Evolutionary conservation across 2,329 filamentous ascomycete genomes (phyloP), one percentile per base, ranked within the genome.

Genomic region (Aspergillus arachidicola): DNA sequence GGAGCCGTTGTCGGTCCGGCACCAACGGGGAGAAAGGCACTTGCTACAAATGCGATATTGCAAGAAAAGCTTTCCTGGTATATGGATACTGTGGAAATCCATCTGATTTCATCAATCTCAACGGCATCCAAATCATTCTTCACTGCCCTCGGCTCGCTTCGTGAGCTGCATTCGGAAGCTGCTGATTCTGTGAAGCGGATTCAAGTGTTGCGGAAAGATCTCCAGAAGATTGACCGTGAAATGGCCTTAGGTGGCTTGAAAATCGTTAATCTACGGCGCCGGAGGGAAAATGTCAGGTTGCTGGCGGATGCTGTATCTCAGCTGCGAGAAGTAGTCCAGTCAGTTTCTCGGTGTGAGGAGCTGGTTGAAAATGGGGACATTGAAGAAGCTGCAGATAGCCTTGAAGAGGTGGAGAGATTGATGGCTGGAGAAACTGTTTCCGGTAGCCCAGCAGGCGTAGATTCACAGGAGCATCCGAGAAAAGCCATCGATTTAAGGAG

Each of bases 11-110:
- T 85, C 26, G 84, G 85, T 12, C 89, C 91, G 9, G 75, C 81
- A 50, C 76, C 79, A 21, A 78, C 80, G 14, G 83, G 83, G 10
- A 87, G 94, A 64, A 98, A 97, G 76, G 91, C 92, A 1, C 83
- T 99, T 32, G 94, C 94, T 9, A 97, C 94, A 0, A 99, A 99
- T 78, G 95, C 95, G 0, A 99, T 99, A 63, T 78, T 99, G 41
- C 95, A 99, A 76, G 95, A 99, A 78, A 99, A 99, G 78, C 83
- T 99, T 14, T 98, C 95, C 0, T 99, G 95, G 95, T 99, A 99
- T 77, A 97, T 99, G 93, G 95, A 99, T 76, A 99, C 95, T 0
- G 93, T 99, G 26, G 95, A 99, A 76, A 93, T 99, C 60, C 95
- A 99, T 75, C 83, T 99, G 9, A 97, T 99, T 70, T 93, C 92